phyloP scores from a whole-genome alignment of 306 rosid species.

The Dryas alaskensis region DNA sequence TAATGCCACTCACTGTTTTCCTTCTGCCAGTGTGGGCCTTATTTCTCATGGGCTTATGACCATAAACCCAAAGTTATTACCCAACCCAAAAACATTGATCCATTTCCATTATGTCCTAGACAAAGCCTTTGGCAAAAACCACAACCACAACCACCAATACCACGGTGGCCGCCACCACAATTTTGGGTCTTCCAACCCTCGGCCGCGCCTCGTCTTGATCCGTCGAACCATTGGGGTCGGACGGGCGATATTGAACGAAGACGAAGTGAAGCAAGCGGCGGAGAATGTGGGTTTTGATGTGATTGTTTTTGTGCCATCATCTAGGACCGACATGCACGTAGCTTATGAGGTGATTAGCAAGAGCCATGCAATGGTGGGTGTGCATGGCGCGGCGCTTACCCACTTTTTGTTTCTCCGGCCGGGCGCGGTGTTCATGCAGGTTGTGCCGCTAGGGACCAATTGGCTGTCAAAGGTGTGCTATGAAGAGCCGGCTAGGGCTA shows the following conservation, averaged over 20 bases:
- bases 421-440: slow-evolving; percentile 4
- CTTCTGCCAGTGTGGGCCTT: slow-evolving; percentile 41
- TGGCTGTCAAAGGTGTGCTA: not conserved
- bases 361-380: slow-evolving; percentile 13
- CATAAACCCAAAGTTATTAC: slow-evolving; percentile 27
- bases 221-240: slow-evolving; percentile 3
- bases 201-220: slow-evolving; percentile 15
- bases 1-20: slow-evolving; percentile 44
- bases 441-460: slow-evolving; percentile 9
- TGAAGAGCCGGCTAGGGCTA: slow-evolving; percentile 5
- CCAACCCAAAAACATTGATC: slow-evolving; percentile 14
- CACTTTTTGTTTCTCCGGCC: slow-evolving; percentile 19
- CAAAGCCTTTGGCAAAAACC: slow-evolving; percentile 21
- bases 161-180: not conserved
- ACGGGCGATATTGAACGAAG: slow-evolving; percentile 15
- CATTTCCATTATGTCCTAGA: slow-evolving; percentile 37
- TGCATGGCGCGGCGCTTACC: slow-evolving; percentile 9
- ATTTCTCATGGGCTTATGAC: slow-evolving; percentile 40
- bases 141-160: no score
- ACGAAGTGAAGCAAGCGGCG: slow-evolving; percentile 16
- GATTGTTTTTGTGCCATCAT: not conserved
- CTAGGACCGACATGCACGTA: not conserved
- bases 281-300: slow-evolving; percentile 4
- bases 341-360: slow-evolving; percentile 6
- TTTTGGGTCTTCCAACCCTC: not conserved